phyloP scores from a whole-genome alignment of 139 green algal genomes.

The Edaphochlamys debaryana region DNA sequence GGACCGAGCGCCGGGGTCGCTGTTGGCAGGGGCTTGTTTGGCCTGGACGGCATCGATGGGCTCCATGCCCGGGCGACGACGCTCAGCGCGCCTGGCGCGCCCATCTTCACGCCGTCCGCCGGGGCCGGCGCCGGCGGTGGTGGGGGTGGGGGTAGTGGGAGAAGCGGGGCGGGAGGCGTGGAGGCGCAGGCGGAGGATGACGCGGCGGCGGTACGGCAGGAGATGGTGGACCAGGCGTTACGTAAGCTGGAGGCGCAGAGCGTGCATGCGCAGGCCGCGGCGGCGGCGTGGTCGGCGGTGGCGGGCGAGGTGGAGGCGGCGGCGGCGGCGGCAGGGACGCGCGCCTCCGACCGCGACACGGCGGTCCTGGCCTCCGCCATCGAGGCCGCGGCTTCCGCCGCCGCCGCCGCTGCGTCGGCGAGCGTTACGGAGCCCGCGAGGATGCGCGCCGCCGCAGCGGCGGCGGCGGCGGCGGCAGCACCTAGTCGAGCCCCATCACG shows the following conservation, averaged over 20 bases:
- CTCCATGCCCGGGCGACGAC: neutral
- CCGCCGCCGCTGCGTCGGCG: neutral
- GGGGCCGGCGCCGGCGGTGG: neutral
- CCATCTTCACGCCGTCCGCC: neutral
- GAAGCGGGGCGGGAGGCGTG: no score
- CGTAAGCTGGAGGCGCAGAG: slow-evolving; percentile 25
- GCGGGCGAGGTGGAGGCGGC: neutral
- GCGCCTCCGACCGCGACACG: neutral
- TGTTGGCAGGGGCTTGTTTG: no score
- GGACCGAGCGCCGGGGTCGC: no score
- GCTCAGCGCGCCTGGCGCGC: slow-evolving; percentile 1
- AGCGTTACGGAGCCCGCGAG: no score
- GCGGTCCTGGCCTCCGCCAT: neutral
- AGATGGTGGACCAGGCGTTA: neutral
- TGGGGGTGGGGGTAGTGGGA: neutral
- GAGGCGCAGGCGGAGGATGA: no score
- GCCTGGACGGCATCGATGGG: slow-evolving; percentile 9
- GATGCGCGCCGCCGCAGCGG: neutral
- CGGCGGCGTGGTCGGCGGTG: neutral
- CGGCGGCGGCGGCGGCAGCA: neutral
- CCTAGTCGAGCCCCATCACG: no score
- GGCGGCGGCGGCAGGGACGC: neutral
- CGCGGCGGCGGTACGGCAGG: no score
- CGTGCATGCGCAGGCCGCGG: neutral
- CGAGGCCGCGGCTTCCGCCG: neutral